Percentiles rank a stretch among this genome's conserved stretches.
Evolutionary conservation across 2,329 filamentous ascomycete genomes (phyloP).

Genomic region (Penicillium fuscoglaucum): DNA sequence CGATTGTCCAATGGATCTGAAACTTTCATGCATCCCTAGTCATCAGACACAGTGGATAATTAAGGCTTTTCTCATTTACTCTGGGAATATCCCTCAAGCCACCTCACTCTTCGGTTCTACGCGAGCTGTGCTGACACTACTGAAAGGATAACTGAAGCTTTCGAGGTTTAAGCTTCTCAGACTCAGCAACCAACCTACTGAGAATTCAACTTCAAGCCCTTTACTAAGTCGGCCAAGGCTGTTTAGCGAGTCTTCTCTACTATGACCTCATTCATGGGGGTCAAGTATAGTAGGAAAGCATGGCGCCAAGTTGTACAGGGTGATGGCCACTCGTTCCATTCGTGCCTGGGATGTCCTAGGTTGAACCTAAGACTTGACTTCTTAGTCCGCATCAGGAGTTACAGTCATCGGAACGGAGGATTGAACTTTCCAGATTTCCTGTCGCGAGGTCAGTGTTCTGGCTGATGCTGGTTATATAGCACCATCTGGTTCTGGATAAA

Average conservation of each 20-base stretch:
- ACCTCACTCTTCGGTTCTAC: neutral
- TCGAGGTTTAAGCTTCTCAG: neutral
- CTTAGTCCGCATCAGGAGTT: slow-evolving; percentile 20
- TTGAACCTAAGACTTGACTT: slow-evolving; percentile 15
- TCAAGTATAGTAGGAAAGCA: neutral
- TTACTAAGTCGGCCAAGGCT: neutral
- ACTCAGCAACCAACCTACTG: neutral
- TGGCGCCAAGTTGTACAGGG: slow-evolving; percentile 20
- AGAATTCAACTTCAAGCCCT: neutral
- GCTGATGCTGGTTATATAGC: slow-evolving; percentile 21
- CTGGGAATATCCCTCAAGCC: slow-evolving; percentile 12
- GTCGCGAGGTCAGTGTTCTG: neutral
- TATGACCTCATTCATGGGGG: neutral
- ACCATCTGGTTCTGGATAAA: slow-evolving; percentile 9
- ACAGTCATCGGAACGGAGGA: slow-evolving; percentile 23
- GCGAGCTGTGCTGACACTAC: slow-evolving; percentile 18
- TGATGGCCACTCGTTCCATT: slow-evolving; percentile 3
- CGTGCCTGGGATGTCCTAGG: slow-evolving; percentile 8
- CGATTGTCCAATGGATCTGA: slow-evolving; percentile 1
- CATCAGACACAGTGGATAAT: slow-evolving; percentile 8
- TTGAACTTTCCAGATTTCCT: neutral
- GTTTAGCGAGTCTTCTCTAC: neutral
- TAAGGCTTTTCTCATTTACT: neutral
- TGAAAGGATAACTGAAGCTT: neutral
- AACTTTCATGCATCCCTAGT: slow-evolving; percentile 23